Conservation (phyloP, 805 yeast species). For the Brettanomyces sp. region DNA sequence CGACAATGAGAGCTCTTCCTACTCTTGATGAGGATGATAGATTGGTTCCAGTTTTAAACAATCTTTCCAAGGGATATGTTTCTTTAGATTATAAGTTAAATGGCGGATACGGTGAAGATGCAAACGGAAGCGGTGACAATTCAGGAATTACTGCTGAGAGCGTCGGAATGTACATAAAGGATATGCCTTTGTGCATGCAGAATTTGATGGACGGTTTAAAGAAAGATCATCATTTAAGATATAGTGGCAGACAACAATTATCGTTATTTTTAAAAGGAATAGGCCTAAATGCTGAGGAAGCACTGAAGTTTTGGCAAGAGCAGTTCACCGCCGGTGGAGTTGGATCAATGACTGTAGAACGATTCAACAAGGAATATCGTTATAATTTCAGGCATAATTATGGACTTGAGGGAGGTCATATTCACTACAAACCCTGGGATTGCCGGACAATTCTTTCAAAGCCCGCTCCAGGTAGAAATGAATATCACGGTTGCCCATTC, state of each 20-base stretch:
- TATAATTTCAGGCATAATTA: constrained; percentile 85
- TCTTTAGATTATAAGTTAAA: constrained; percentile 32
- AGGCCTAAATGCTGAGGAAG: constrained; percentile 82
- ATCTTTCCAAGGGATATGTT: constrained; percentile 65
- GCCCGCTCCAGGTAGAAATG: constrained; percentile 58
- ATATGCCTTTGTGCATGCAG: constrained; percentile 68
- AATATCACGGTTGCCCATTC: constrained; percentile 91
- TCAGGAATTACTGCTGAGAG: constrained; percentile 49
- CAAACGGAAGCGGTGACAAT: constrained; percentile 12
- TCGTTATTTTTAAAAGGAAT: constrained; percentile 81
- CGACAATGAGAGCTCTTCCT: constrained; percentile 71
- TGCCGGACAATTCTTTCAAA: constrained; percentile 69
- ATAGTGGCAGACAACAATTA: constrained; percentile 78
- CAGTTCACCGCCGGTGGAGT: constrained; percentile 48
- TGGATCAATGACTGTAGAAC: constrained; percentile 52
- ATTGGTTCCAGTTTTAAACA: constrained; percentile 71
- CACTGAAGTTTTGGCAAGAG: constrained; percentile 72
- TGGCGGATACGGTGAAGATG: constrained; percentile 6
- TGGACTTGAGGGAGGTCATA: constrained; percentile 86
- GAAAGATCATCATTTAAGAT: constrained; percentile 63
- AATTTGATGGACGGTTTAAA: constrained; percentile 55
- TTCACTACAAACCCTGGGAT: constrained; percentile 77
- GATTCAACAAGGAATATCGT: constrained; percentile 78
- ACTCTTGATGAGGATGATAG: constrained; percentile 88
- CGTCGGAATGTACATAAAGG: constrained; percentile 46